phyloP scores from a whole-genome alignment of 768 basidiomycete species.

The Xanthoconium stramineum region DNA sequence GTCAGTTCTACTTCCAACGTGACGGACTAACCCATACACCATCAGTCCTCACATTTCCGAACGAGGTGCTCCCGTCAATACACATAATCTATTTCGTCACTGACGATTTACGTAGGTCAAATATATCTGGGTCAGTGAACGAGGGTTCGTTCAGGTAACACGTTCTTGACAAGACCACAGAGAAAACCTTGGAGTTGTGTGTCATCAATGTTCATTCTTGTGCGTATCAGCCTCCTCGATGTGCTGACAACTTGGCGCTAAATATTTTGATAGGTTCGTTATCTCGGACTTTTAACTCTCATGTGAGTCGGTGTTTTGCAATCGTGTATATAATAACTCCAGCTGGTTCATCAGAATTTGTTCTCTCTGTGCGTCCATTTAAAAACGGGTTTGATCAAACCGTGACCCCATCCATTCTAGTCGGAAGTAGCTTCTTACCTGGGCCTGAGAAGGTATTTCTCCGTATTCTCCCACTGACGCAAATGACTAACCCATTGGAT shows the following conservation, averaged over 20 bases:
- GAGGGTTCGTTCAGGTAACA: not conserved
- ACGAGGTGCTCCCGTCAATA: not conserved
- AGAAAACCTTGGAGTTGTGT: not conserved
- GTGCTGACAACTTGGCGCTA: not conserved
- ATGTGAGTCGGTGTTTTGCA: too few species aligned
- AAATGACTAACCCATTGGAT: not conserved
- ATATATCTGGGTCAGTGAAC: not conserved
- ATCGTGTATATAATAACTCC: not conserved
- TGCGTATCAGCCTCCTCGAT: not conserved
- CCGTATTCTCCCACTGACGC: too few species aligned
- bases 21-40: not conserved
- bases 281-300: not conserved
- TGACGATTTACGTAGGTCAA: not conserved
- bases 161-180: not conserved
- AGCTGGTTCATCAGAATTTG: not conserved
- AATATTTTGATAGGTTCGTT: not conserved
- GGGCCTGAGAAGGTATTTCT: not conserved
- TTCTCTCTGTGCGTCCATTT: not conserved
- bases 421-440: not conserved
- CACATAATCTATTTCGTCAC: not conserved
- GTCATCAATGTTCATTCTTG: not conserved
- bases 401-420: not conserved
- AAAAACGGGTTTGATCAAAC: too few species aligned
- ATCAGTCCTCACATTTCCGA: not conserved
- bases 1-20: not conserved